Percentiles rank a stretch among this genome's conserved stretches.
These are phyloP conservation scores for Lasiosphaeria hispida DNA, from an alignment of 495 filamentous ascomycete species.

Conservation along the genomic window DNA sequence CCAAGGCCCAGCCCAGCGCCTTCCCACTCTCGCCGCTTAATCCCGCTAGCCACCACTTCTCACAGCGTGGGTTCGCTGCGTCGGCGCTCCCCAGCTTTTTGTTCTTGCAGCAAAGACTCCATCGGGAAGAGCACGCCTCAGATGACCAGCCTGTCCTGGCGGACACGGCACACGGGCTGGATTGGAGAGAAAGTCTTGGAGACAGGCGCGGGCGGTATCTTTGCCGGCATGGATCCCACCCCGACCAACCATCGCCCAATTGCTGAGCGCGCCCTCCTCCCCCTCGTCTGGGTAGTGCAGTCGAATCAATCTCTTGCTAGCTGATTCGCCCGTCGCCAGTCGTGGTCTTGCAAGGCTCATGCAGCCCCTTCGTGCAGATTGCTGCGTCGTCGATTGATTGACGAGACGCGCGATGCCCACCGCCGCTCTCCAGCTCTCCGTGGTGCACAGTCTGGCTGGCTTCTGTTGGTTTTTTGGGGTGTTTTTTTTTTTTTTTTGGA, in stretches of 20 bases:
- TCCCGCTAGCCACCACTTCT: too few species aligned
- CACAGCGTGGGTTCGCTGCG: too few species aligned
- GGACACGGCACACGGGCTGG: background rate
- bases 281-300: conserved; percentile 13
- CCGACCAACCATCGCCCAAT: conserved; percentile 17
- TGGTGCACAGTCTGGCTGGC: too few species aligned
- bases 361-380: conserved; percentile 25
- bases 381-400: conserved; percentile 16
- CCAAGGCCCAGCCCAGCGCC: too few species aligned
- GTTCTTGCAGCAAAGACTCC: too few species aligned
- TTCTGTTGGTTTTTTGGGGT: too few species aligned
- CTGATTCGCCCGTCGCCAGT: conserved; percentile 27
- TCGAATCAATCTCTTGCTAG: conserved; percentile 23
- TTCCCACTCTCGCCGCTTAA: too few species aligned
- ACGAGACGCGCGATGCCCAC: conserved; percentile 6
- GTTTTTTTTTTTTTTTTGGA: too few species aligned
- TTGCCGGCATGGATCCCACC: conserved; percentile 30
- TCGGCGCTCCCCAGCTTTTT: too few species aligned
- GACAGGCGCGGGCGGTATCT: conserved; percentile 20
- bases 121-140: too few species aligned
- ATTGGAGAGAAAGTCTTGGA: too few species aligned
- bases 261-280: conserved; percentile 18
- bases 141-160: background rate
- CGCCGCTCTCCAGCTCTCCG: too few species aligned
- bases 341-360: conserved; percentile 27